Evolutionary conservation across 495 filamentous ascomycete species (phyloP).

Genomic region (Chaetomium fimeti): DNA sequence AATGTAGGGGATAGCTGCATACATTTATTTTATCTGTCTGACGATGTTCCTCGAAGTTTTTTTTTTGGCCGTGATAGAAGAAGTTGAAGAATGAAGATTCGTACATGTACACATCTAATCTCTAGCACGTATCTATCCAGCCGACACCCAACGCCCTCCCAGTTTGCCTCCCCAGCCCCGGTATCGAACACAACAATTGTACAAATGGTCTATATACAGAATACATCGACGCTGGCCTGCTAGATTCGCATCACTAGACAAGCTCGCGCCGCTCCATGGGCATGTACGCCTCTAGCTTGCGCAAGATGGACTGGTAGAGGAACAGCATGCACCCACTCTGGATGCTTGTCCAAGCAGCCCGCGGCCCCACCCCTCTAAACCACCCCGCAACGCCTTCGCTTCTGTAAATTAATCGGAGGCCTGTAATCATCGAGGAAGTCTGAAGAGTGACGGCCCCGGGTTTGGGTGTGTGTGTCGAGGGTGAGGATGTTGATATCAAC

Average conservation of each 20-base stretch:
- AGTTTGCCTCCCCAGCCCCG: constrained; percentile 16
- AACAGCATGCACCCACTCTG: constrained; percentile 97
- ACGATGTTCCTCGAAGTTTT: neutral
- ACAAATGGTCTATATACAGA: constrained; percentile 30
- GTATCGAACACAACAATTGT: constrained; percentile 10
- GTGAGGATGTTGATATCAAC: constrained; percentile 80
- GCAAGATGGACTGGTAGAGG: constrained; percentile 84
- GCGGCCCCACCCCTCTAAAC: constrained; percentile 92
- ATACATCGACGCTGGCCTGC: constrained; percentile 15
- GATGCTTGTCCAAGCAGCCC: constrained; percentile 95
- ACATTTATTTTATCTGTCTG: neutral
- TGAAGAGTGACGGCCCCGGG: constrained; percentile 74
- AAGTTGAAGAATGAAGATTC: constrained; percentile 16
- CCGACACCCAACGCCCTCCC: constrained; percentile 25
- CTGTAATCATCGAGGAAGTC: constrained; percentile 83
- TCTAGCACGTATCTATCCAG: constrained; percentile 30
- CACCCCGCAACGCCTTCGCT: constrained; percentile 85
- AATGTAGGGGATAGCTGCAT: constrained; percentile 13
- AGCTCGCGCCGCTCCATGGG: constrained; percentile 39
- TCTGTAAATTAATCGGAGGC: constrained; percentile 80
- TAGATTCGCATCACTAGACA: constrained; percentile 16
- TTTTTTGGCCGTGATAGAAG: too few species aligned
- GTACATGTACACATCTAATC: constrained; percentile 26
- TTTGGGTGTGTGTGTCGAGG: constrained; percentile 71
- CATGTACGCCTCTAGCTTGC: constrained; percentile 61